Evolutionary conservation across 2,329 filamentous ascomycete species (phyloP).

Genomic region (Xylariomycetidae sp.): DNA sequence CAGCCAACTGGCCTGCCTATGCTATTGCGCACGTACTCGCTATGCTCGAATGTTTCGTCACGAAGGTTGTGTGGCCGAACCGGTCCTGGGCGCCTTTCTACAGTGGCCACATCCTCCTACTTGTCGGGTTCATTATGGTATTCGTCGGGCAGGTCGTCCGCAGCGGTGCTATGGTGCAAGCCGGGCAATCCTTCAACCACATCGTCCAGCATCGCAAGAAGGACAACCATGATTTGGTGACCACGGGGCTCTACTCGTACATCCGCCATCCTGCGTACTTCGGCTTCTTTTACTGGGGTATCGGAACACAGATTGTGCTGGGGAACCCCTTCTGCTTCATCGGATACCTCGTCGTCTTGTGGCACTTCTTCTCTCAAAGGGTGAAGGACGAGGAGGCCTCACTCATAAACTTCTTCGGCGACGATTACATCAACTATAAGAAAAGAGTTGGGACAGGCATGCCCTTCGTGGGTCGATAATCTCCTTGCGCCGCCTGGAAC

Average conservation of each 20-base stretch:
- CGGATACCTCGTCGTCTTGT: constrained; percentile 69
- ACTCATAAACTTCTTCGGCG: constrained; percentile 74
- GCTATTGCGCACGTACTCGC: constrained; percentile 75
- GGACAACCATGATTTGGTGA: constrained; percentile 72
- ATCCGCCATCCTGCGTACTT: constrained; percentile 91
- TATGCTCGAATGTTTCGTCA: constrained; percentile 63
- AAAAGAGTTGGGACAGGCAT: constrained; percentile 69
- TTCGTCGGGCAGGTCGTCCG: constrained; percentile 67
- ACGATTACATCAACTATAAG: constrained; percentile 72
- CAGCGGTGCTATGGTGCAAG: constrained; percentile 81
- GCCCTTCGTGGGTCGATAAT: constrained; percentile 56
- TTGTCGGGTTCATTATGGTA: constrained; percentile 59
- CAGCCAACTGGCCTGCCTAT: constrained; percentile 78
- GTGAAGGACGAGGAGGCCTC: constrained; percentile 74
- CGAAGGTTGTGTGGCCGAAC: constrained; percentile 48
- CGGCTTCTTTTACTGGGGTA: constrained; percentile 96
- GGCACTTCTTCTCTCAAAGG: constrained; percentile 73
- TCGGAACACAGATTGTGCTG: constrained; percentile 88
- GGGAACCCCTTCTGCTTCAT: constrained; percentile 77
- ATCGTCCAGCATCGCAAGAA: constrained; percentile 68
- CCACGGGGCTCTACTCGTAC: constrained; percentile 67
- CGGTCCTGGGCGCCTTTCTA: constrained; percentile 40
- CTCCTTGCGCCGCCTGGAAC: not conserved
- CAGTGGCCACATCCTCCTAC: constrained; percentile 34
- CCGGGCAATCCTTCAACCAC: constrained; percentile 88